These are phyloP conservation scores for Abrus precatorius DNA, from an alignment of 306 rosid genomes.

Conservation along the genomic window DNA sequence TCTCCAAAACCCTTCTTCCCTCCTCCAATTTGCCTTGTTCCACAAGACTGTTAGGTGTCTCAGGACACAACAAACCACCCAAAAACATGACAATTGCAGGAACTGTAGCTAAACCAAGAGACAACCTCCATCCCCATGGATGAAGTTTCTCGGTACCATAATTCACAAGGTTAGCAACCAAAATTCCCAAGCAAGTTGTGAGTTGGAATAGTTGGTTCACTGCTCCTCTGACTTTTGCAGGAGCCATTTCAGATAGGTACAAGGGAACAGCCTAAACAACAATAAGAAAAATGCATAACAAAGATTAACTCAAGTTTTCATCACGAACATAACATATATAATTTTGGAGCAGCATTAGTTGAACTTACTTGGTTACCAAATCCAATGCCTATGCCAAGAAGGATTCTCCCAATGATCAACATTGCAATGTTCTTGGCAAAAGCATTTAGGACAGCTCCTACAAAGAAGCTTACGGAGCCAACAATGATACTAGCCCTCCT, in stretches of 20 bases:
- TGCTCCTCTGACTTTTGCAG: constrained; percentile 77
- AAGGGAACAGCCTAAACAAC: constrained; percentile 84
- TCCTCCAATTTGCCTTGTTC: constrained; percentile 81
- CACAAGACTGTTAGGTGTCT: constrained; percentile 94
- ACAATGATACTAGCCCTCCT: constrained; percentile 66
- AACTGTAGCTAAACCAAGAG: constrained; percentile 84
- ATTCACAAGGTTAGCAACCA: constrained; percentile 72
- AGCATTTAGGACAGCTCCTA: constrained; percentile 75
- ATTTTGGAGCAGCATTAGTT: background rate
- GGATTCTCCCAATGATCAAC: constrained; percentile 72
- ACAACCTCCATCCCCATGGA: constrained; percentile 92
- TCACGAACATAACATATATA: background rate
- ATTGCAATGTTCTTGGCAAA: constrained; percentile 63
- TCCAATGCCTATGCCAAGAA: constrained; percentile 81
- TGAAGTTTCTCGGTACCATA: constrained; percentile 72
- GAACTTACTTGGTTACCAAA: constrained; percentile 82
- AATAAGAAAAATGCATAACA: background rate
- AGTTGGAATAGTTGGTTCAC: constrained; percentile 81
- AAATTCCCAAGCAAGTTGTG: constrained; percentile 78
- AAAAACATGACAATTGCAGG: constrained; percentile 86
- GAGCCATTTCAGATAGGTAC: constrained; percentile 94
- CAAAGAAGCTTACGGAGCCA: constrained; percentile 77
- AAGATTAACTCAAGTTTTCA: background rate
- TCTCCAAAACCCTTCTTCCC: constrained; percentile 73
- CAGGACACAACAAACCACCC: constrained; percentile 83